These are phyloP conservation scores for Fraxinus pennsylvanica DNA, from an alignment of 257 asterid species.

Conservation along the genomic window DNA sequence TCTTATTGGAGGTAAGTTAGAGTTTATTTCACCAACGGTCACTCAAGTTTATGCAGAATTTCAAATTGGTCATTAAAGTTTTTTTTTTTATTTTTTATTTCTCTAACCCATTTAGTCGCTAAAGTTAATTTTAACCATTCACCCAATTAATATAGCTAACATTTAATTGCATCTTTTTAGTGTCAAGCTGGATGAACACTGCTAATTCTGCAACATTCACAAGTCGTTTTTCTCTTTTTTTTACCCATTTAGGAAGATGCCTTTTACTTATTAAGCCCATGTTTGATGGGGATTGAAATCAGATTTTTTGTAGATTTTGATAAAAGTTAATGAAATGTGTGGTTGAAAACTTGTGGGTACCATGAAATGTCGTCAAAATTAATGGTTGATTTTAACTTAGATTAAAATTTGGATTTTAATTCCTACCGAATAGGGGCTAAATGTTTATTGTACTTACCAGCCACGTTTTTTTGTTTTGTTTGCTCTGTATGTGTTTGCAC, in stretches of 20 bases:
- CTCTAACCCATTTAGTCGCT: neutral
- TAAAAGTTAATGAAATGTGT: no score
- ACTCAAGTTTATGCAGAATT: neutral
- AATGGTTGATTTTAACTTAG: no score
- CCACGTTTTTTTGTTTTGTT: neutral
- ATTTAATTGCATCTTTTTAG: neutral
- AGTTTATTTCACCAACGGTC: neutral
- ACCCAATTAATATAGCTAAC: no score
- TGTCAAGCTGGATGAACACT: neutral
- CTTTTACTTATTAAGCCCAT: no score
- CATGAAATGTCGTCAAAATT: no score
- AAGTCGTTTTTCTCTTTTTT: neutral
- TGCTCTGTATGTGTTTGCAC: neutral
- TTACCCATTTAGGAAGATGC: neutral
- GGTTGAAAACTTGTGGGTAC: no score
- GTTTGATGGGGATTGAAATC: no score
- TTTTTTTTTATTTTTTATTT: neutral
- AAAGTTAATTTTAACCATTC: neutral
- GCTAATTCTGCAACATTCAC: neutral
- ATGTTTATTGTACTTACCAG: no score
- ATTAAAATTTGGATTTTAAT: no score
- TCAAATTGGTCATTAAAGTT: neutral
- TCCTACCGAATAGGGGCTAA: no score
- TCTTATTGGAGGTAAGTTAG: constrained; percentile 69
- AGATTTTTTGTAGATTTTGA: no score